These are phyloP conservation scores for Macaranga tanarius DNA, from an alignment of 441 rosid species.

Conservation along the genomic window DNA sequence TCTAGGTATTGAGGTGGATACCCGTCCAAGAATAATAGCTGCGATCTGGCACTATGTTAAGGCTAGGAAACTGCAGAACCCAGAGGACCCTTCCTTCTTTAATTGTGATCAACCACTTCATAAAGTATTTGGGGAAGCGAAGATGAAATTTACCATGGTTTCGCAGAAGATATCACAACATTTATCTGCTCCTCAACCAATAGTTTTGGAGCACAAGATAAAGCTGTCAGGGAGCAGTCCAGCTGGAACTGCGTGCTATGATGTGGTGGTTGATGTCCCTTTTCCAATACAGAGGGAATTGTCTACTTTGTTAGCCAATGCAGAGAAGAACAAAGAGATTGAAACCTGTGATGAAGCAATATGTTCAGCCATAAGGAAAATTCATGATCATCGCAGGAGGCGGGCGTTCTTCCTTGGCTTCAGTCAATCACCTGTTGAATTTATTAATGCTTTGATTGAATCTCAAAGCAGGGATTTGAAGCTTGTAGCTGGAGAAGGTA, in stretches of 20 bases:
- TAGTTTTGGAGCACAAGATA: constrained; percentile 84
- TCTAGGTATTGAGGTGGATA: constrained; percentile 91
- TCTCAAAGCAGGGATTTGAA: constrained; percentile 93
- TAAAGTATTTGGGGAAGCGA: constrained; percentile 87
- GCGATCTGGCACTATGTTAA: constrained; percentile 97
- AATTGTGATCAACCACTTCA: constrained; percentile 85
- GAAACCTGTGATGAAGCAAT: constrained; percentile 90
- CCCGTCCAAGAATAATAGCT: constrained; percentile 83
- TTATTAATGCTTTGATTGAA: constrained; percentile 79
- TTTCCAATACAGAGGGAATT: constrained; percentile 85
- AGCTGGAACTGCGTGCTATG: constrained; percentile 83
- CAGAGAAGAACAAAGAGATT: constrained; percentile 89
- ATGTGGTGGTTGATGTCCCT: constrained; percentile 87
- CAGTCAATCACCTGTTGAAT: constrained; percentile 95
- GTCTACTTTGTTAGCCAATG: constrained; percentile 68
- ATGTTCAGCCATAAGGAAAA: constrained; percentile 80
- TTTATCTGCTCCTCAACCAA: constrained; percentile 74
- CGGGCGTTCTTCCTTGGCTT: constrained; percentile 94
- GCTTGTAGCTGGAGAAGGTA: constrained; percentile 79
- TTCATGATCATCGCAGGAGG: constrained; percentile 86
- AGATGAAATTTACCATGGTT: constrained; percentile 74
- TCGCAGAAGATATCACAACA: constrained; percentile 82
- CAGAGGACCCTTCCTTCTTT: constrained; percentile 81
- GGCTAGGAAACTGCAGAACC: constrained; percentile 86
- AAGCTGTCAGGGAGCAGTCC: constrained; percentile 90